A percentile compares a stretch with the other conserved stretches of the same genome.
Conservation (phyloP, 1,284 basidiomycete genomes). For the Mycosarcoma mackinlayi region DNA sequence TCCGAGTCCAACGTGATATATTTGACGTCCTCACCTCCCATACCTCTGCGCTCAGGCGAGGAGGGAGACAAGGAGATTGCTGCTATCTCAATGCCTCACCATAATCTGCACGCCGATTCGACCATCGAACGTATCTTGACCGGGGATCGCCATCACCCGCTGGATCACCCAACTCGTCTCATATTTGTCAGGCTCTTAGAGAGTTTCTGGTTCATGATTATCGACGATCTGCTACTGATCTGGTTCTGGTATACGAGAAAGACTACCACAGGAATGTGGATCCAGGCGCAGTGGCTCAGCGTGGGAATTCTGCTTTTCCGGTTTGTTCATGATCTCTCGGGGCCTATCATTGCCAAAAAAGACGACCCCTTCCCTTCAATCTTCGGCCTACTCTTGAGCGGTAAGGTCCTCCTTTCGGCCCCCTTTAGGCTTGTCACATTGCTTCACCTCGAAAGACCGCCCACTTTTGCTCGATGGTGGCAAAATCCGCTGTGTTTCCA, state of each 20-base stretch:
- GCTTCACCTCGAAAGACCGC: slow-evolving; percentile 10
- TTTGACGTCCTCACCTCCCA: neutral
- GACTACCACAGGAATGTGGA: slow-evolving; percentile 13
- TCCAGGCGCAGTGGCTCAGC: slow-evolving; percentile 9
- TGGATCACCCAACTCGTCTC: slow-evolving; percentile 1
- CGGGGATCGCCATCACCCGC: slow-evolving; percentile 11
- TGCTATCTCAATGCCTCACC: slow-evolving; percentile 1
- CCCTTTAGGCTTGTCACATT: slow-evolving; percentile 3
- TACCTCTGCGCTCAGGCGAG: slow-evolving; percentile 2
- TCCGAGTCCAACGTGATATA: neutral
- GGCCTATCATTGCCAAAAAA: neutral
- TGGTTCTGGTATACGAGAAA: slow-evolving; percentile 18
- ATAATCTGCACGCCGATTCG: neutral
- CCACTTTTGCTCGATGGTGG: neutral
- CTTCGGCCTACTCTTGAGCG: too few relatives aligned
- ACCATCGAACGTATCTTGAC: neutral
- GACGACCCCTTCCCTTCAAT: too few relatives aligned
- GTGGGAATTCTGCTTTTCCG: neutral
- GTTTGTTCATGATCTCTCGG: neutral
- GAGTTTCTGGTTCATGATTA: neutral
- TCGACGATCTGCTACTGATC: slow-evolving; percentile 9
- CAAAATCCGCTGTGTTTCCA: slow-evolving; percentile 9
- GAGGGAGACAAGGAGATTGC: slow-evolving; percentile 10
- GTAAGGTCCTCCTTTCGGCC: too few relatives aligned
- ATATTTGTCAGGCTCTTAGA: neutral